Percentiles rank a stretch among this genome's conserved stretches.
Conservation (phyloP, 805 yeast genomes). For the Pichia phayaonensis region DNA sequence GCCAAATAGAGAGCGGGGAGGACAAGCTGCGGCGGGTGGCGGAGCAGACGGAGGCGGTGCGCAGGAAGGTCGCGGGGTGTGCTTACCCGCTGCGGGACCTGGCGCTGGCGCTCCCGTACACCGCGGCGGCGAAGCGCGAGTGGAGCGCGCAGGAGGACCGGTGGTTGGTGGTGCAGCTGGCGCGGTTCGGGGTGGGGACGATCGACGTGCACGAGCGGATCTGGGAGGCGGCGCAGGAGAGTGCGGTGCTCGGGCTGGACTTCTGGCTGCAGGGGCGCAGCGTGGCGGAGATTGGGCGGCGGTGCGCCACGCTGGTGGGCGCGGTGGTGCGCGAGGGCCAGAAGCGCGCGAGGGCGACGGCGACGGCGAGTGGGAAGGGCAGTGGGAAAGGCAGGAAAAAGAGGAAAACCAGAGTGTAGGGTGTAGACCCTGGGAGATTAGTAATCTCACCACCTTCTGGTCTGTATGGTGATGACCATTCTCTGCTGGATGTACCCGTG, state of each 20-base stretch:
- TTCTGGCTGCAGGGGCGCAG: slow-evolving; percentile 80
- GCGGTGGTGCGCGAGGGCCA: slow-evolving; percentile 56
- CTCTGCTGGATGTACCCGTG: no score
- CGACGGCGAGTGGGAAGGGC: no score
- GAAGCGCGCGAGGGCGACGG: slow-evolving; percentile 12
- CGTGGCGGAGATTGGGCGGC: slow-evolving; percentile 67
- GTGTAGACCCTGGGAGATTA: no score
- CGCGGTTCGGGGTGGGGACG: slow-evolving; percentile 72
- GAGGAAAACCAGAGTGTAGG: no score
- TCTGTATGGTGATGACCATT: no score
- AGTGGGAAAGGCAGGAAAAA: not conserved
- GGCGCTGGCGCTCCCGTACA: slow-evolving; percentile 52
- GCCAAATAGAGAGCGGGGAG: slow-evolving; percentile 84
- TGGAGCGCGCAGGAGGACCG: slow-evolving; percentile 89
- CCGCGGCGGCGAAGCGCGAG: slow-evolving; percentile 54
- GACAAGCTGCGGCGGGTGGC: slow-evolving; percentile 60
- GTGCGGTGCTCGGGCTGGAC: slow-evolving; percentile 34
- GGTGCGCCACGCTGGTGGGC: slow-evolving; percentile 72
- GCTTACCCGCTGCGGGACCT: slow-evolving; percentile 70
- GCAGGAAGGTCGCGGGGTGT: slow-evolving; percentile 65
- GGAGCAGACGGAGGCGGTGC: slow-evolving; percentile 70
- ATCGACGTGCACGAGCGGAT: slow-evolving; percentile 74
- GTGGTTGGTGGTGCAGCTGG: slow-evolving; percentile 71
- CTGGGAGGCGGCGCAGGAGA: slow-evolving; percentile 10
- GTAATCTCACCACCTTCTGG: no score